A percentile compares a stretch with the other conserved stretches of the same genome.
These are phyloP conservation scores for Arthrinium puccinioides DNA, from an alignment of 2,329 filamentous ascomycete genomes.

Conservation along the genomic window DNA sequence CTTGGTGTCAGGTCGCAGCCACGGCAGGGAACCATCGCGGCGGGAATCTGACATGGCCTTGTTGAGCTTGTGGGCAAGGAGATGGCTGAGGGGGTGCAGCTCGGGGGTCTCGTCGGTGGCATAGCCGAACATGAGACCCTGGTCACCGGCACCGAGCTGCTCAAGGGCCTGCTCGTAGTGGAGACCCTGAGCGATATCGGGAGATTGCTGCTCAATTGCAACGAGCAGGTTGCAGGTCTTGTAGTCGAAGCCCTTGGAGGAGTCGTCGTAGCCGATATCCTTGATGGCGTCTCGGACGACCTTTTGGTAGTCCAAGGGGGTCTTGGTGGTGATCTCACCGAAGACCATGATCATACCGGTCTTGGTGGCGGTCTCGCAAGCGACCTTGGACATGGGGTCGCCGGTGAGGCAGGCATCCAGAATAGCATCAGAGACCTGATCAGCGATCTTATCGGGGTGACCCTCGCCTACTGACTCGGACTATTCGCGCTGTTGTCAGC, in stretches of 20 bases:
- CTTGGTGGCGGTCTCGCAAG: conserved; percentile 99
- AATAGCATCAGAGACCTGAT: conserved; percentile 96
- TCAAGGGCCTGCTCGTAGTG: conserved; percentile 97
- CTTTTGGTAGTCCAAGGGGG: conserved; percentile 95
- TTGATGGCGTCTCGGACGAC: conserved; percentile 91
- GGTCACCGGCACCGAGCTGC: conserved; percentile 96
- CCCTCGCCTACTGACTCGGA: conserved; percentile 87
- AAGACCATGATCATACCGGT: conserved; percentile 99
- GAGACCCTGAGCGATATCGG: conserved; percentile 97
- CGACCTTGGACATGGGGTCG: conserved; percentile 97
- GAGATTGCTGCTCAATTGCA: conserved; percentile 98
- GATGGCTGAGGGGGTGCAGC: conserved; percentile 87
- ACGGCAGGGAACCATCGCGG: conserved; percentile 78
- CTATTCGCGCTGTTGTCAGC: conserved; percentile 28
- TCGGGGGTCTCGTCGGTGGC: conserved; percentile 98
- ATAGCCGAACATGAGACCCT: conserved; percentile 99
- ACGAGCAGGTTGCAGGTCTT: conserved; percentile 99
- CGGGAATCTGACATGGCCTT: conserved; percentile 86
- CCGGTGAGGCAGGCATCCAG: conserved; percentile 94
- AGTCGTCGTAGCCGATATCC: conserved; percentile 98
- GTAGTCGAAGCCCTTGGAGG: conserved; percentile 98
- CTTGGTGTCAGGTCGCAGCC: conserved; percentile 98
- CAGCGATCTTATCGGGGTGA: conserved; percentile 94
- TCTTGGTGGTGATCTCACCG: conserved; percentile 97
- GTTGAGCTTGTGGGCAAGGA: conserved; percentile 96